Evolutionary conservation across 257 asterid genomes (phyloP).

Genomic region (Ilex asprella): DNA sequence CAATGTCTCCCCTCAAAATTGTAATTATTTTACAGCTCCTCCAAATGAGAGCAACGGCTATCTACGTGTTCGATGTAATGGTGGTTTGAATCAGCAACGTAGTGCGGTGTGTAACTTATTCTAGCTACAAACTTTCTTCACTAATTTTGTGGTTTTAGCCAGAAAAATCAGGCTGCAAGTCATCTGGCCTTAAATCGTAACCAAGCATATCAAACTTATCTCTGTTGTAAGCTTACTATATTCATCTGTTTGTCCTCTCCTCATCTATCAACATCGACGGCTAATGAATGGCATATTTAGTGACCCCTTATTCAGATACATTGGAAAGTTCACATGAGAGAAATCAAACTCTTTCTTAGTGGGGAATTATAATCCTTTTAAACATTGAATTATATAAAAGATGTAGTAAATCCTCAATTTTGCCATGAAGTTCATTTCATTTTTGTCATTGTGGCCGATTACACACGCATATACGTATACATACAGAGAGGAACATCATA

Average conservation of each 20-base stretch:
- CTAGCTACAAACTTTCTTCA: constrained; percentile 8
- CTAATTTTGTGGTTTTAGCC: constrained; percentile 13
- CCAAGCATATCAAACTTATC: too few relatives aligned
- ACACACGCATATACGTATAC: too few relatives aligned
- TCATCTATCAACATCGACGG: background rate
- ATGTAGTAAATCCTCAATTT: too few relatives aligned
- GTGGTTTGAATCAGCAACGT: constrained; percentile 97
- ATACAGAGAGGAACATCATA: too few relatives aligned
- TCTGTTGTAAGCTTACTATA: too few relatives aligned
- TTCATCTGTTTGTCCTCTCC: background rate
- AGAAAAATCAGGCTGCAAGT: background rate
- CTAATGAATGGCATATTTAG: background rate
- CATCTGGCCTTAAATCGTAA: too few relatives aligned
- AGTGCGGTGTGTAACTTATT: constrained; percentile 60
- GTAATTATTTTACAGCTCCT: constrained; percentile 46
- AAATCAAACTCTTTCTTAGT: too few relatives aligned
- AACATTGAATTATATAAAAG: too few relatives aligned
- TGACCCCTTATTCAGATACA: background rate
- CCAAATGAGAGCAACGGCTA: constrained; percentile 77
- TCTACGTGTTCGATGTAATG: constrained; percentile 95
- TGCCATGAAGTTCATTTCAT: too few relatives aligned
- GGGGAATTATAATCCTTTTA: too few relatives aligned
- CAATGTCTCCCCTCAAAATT: background rate
- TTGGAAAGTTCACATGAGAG: background rate
- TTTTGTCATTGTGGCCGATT: too few relatives aligned